Percentiles rank a stretch among this genome's conserved stretches.
phyloP scores from a whole-genome alignment of 1,284 basidiomycete species.

The Puccinia polysora region DNA sequence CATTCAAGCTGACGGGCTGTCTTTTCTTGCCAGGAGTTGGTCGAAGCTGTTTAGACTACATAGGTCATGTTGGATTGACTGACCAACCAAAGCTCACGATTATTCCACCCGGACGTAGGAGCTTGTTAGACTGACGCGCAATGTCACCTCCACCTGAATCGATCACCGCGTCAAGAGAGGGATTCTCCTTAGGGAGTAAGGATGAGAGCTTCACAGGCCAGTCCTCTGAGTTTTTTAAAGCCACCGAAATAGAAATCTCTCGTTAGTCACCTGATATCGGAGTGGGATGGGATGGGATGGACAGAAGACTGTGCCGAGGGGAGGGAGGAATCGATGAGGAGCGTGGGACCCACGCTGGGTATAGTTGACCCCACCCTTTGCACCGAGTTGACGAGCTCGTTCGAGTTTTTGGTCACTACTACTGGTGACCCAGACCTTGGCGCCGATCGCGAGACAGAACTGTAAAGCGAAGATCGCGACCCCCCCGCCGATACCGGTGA shows the following conservation, averaged over 20 bases:
- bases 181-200: conserved; percentile 13
- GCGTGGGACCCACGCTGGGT: conserved; percentile 1
- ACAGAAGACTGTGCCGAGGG: neutral
- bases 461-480: conserved; percentile 30
- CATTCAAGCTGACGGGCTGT: too few relatives aligned
- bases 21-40: neutral
- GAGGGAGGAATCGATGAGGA: neutral
- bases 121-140: conserved; percentile 10
- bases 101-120: conserved; percentile 20
- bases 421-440: conserved; percentile 34
- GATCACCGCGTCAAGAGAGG: conserved; percentile 27
- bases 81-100: conserved; percentile 40
- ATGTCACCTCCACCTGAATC: conserved; percentile 37
- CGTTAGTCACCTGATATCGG: neutral
- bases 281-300: neutral
- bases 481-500: conserved; percentile 38
- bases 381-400: conserved; percentile 13
- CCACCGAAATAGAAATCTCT: neutral
- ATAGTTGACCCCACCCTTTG: conserved; percentile 38
- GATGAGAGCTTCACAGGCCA: conserved; percentile 10
- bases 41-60: neutral
- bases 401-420: conserved; percentile 26
- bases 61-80: neutral
- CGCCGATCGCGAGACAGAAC: conserved; percentile 32
- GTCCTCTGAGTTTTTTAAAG: conserved; percentile 10